A percentile compares a stretch with the other conserved stretches of the same genome.
These are phyloP conservation scores for Cochlearia excelsa DNA, from an alignment of 345 rosid species.

Conservation along the genomic window DNA sequence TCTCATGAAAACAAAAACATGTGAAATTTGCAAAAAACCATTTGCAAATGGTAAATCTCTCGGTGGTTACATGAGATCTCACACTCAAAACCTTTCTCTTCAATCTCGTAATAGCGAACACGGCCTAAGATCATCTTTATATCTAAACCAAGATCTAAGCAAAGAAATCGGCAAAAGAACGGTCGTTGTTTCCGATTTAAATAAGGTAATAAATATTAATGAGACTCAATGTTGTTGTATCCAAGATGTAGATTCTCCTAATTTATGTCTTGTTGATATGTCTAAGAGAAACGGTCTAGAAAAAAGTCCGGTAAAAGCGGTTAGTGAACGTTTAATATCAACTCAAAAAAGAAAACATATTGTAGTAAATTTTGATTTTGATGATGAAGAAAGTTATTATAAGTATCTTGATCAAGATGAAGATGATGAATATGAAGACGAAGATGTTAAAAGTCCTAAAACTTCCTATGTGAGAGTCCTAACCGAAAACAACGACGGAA, in stretches of 20 bases:
- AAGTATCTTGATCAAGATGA: neutral
- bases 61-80: slow-evolving; percentile 35
- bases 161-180: slow-evolving; percentile 11
- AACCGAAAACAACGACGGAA: slow-evolving; percentile 9
- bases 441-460: neutral
- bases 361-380: slow-evolving; percentile 5
- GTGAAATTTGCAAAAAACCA: slow-evolving; percentile 20
- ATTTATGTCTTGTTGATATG: slow-evolving; percentile 16
- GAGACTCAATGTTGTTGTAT: neutral
- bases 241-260: slow-evolving; percentile 4
- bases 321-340: slow-evolving; percentile 1
- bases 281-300: neutral
- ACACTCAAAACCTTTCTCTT: neutral
- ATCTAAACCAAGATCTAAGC: neutral
- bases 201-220: slow-evolving; percentile 1
- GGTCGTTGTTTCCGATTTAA: neutral
- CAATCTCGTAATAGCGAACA: neutral
- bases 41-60: slow-evolving; percentile 25
- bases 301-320: neutral
- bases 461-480: neutral
- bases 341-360: slow-evolving; percentile 10
- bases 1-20: slow-evolving; percentile 16
- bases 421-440: neutral
- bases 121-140: too few relatives aligned
- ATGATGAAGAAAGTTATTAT: neutral